Evolutionary conservation across 768 basidiomycete species (phyloP).

Genomic region (Agrocybe pediades): DNA sequence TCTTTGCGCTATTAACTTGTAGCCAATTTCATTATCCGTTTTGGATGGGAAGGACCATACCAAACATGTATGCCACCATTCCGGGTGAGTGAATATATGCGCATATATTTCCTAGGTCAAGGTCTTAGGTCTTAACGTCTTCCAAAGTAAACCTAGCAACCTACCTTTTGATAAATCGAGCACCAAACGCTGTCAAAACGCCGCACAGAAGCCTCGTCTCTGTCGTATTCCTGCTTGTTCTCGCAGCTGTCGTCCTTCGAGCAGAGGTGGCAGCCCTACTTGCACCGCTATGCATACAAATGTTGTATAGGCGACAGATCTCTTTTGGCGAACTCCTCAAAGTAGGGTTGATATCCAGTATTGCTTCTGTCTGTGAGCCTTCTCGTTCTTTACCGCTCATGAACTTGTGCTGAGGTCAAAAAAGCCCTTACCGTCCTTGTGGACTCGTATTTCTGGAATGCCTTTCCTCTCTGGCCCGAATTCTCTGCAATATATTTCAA

Average conservation of each 20-base stretch:
- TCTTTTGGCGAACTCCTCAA: constrained; percentile 44
- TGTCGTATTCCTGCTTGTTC: constrained; percentile 64
- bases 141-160: constrained; percentile 60
- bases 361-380: constrained; percentile 52
- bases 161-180: constrained; percentile 46
- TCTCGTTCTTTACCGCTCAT: background rate
- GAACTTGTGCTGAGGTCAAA: background rate
- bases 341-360: constrained; percentile 50
- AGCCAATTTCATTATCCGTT: constrained; percentile 92
- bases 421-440: constrained; percentile 62
- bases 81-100: constrained; percentile 51
- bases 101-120: background rate
- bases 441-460: constrained; percentile 88
- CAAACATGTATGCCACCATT: constrained; percentile 90
- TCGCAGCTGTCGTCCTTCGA: constrained; percentile 72
- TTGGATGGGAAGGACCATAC: constrained; percentile 92
- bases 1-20: constrained; percentile 70
- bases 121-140: background rate
- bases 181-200: constrained; percentile 40
- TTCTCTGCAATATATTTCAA: constrained; percentile 81
- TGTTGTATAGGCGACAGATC: constrained; percentile 42
- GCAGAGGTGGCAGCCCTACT: constrained; percentile 77
- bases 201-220: constrained; percentile 32
- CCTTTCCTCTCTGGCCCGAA: constrained; percentile 84
- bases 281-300: constrained; percentile 58